Evolutionary conservation across 2,329 filamentous ascomycete species (phyloP), one percentile per base, ranked within the genome.

Genomic region (Fonsecaea monophora): DNA sequence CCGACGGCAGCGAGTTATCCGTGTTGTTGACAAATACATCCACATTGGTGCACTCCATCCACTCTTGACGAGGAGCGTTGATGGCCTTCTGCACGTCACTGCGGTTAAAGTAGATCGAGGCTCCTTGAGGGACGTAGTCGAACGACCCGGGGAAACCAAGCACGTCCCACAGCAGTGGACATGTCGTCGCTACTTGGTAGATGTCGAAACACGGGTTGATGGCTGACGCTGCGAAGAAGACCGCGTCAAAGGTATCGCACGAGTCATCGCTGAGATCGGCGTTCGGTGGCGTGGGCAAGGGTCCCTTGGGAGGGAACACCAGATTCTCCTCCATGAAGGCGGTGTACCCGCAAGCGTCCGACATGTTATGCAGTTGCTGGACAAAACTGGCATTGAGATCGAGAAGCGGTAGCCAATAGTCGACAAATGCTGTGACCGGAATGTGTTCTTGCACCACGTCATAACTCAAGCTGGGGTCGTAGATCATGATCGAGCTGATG

Each of bases 121-220:
- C 82, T 1, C 89, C 90, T 0, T 78, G 81, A 0, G 91, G 90
- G 0, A 85, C 73, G 77, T 93, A 94, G 21, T 78, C 76, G 62
- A 87, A 81, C 2, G 84, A 83, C n/a, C 89, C 88, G 0, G 90
- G 88, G 77, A 90, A 89, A 15, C 87, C 87, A 2, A 94, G 81
- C 0, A 90, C 86, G 65, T 92, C 88, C 84, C 87, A 92, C 1
- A 86, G 80, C 2, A 88, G 71, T 0, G 92, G 92, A 75, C 92
- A 95, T 12, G 88, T 90, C 3, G 87, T 88, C 2, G 86, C 86
- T 13, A 94, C 85, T 57, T 90, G 86, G 78, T 94, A 95, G 10
- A 91, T 81, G 75, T 92, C 87, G 78, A 90, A 96, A 81, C 92
- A 95, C 0, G 92, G 92, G 78, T 95, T 95, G 38, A 86, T 77